phyloP scores from a whole-genome alignment of 495 filamentous ascomycete species.

The Neurospora cerealis region DNA sequence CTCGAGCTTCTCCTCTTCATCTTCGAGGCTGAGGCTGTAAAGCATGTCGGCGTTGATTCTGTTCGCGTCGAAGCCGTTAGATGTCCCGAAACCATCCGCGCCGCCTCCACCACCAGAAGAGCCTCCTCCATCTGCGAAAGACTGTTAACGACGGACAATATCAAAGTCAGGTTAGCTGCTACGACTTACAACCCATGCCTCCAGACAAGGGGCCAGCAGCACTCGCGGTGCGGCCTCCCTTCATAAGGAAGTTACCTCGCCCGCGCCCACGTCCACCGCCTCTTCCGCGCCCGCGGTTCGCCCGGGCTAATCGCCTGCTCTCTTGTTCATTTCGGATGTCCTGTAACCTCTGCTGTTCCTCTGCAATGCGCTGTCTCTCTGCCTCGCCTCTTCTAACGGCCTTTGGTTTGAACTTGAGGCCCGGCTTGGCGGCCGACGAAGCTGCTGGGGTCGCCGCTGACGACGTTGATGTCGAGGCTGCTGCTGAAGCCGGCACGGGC shows the following conservation, averaged over 20 bases:
- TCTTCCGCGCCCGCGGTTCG: conserved; percentile 20
- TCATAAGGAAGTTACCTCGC: conserved; percentile 25
- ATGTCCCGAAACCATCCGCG: conserved; percentile 14
- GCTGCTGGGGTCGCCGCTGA: not conserved
- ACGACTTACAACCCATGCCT: conserved; percentile 22
- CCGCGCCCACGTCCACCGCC: conserved; percentile 30
- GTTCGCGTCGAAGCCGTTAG: conserved; percentile 18
- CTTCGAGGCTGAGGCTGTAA: conserved; percentile 19
- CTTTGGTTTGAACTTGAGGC: conserved; percentile 32
- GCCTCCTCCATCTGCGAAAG: conserved; percentile 19
- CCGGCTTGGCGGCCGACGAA: conserved; percentile 2
- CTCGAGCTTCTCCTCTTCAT: conserved; percentile 17
- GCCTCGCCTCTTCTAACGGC: conserved; percentile 30
- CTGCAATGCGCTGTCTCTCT: conserved; percentile 31
- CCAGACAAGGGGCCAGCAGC: conserved; percentile 30
- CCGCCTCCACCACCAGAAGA: conserved; percentile 22
- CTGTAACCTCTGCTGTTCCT: conserved; percentile 23
- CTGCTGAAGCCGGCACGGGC: not conserved
- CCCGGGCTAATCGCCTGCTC: conserved; percentile 9
- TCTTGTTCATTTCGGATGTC: conserved; percentile 25
- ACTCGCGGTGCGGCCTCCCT: conserved; percentile 14
- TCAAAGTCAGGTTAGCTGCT: not conserved
- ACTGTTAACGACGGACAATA: not conserved
- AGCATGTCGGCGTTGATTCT: conserved; percentile 35
- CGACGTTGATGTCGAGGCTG: not conserved